phyloP scores from a whole-genome alignment of 441 rosid species.

The Rhodomyrtus psidioides region DNA sequence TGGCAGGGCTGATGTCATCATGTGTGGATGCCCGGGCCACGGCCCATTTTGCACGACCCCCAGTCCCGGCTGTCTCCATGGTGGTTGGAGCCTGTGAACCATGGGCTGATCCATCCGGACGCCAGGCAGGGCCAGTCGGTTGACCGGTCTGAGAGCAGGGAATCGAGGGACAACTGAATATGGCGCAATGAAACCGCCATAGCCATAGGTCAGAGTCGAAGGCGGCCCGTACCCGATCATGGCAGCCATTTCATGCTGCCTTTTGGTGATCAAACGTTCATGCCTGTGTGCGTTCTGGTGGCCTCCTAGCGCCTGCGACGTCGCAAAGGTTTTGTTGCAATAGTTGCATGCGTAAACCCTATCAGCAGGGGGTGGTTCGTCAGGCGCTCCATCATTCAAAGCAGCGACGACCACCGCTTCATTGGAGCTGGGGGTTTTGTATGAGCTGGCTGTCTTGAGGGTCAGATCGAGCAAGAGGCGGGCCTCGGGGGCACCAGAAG shows the following conservation, averaged over 20 bases:
- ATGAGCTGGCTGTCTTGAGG: not conserved
- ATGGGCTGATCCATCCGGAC: not conserved
- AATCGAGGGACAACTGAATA: not conserved
- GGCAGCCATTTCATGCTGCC: not conserved
- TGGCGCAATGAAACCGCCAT: not conserved
- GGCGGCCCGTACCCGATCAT: not conserved
- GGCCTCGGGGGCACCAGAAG: not conserved
- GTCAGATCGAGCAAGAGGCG: not conserved
- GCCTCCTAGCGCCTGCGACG: not conserved
- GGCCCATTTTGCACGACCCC: not conserved
- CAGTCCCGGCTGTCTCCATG: not conserved
- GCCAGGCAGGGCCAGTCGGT: not conserved
- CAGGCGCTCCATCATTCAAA: not conserved
- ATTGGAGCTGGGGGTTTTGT: not conserved
- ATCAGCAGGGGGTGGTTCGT: not conserved
- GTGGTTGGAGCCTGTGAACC: not conserved
- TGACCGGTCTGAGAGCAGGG: not conserved
- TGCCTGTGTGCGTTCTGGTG: conserved; percentile 3
- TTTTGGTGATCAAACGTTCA: not conserved
- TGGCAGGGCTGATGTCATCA: not conserved
- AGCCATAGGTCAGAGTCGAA: not conserved
- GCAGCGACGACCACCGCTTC: not conserved
- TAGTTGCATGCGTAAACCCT: not conserved
- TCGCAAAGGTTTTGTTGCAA: not conserved
- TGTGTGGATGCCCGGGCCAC: not conserved